Evolutionary conservation across 495 filamentous ascomycete genomes (phyloP), one percentile per base, ranked within the genome.

Genomic region (Acidomyces sp.): DNA sequence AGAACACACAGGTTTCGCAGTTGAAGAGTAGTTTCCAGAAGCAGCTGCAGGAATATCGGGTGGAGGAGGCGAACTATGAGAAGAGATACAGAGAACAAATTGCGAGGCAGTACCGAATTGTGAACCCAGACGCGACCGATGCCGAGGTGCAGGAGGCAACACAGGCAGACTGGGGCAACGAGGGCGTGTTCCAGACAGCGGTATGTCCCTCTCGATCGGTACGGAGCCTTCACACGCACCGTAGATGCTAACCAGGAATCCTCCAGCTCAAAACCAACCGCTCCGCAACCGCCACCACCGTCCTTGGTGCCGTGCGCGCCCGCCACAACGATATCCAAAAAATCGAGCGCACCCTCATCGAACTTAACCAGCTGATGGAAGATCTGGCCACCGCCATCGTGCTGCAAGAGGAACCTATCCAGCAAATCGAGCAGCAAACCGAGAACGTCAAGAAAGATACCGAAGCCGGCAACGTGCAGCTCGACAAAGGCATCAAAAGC

Each of bases 111-210:
- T 84, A 78, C 55, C 66, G 71, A 26, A 82, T 84, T 52, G 78
- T 85, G 40, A 83, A 84, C 56, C 78, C 78, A 26, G 69, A 80
- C 2, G 80, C 80, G 6, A 70, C 66, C 21, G 76, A 81, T 37
- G 57, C 59, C 10, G 75, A 83, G 56, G 71, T 82, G 33, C 61
- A 63, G 12, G 62, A 77, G 53, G 78, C 79, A 3, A 57, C 65
- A n/a, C 64, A 78, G 48, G 67, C 73, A 25, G 72, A 83, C 57
- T 81, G 75, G 71, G 76, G 75, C 16, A 68, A 80, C 42, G 79
- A 82, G 55, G 78, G 80, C 47, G 74, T 85, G 42, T 85, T 84
- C 64, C 77, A 80, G 59, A 74, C 71, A 28, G 80, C 80, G 33
- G 79, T 82, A 69, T 41, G 74, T 64, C 32, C 40, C 23, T 44